Base-by-base conservation (phyloP, 208 protist species). In the Trypanosoma brucei region DNA sequence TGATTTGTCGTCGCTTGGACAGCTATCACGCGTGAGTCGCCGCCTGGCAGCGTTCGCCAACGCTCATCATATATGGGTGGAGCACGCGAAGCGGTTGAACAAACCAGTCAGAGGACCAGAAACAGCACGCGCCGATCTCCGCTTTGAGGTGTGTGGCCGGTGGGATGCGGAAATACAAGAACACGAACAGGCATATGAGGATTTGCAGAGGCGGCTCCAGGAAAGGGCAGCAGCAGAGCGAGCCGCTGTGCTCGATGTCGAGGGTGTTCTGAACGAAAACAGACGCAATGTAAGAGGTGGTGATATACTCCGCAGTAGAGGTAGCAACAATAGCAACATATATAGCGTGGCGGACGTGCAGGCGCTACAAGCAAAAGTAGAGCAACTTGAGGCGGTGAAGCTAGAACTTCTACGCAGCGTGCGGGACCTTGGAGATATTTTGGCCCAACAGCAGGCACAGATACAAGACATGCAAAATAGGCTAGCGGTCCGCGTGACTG, bases 311-410 rank as follows among this genome's bases (percentile, higher is more conserved):
- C 3, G 51, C 49, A 37, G 55, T 59, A 30, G 55, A 7, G 14
- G 0, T 13, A 50, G 3, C 42, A 51, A 33, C 30, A 36, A 46
- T 42, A 62, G 59, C 45, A 62, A 45, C 33, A 57, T 62, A 67
- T 55, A 48, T 62, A 68, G 33, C 6, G 36, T 36, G 9, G 48
- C 30, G 36, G 57, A 59, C n/a, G 35, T 48, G 54, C 6, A 35
- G 44, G 54, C 2, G 39, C 62, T 66, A 36, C 31, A 63, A 0
- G 72, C 63, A 3, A 63, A 84, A 42, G 49, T 88, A 33, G 66
- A 76, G 13, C 60, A 62, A 49, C 78, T 88, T 56, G 85, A 92
- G 66, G 49, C 77, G 6, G 70, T 70, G 34, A 72, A 89, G 0
- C 61, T 71, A 22, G 69, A 75, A 6, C 60, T 89, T 22, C 55